These are phyloP conservation scores for Paxillus ammoniavirescens DNA, from an alignment of 768 basidiomycete species.

Conservation along the genomic window DNA sequence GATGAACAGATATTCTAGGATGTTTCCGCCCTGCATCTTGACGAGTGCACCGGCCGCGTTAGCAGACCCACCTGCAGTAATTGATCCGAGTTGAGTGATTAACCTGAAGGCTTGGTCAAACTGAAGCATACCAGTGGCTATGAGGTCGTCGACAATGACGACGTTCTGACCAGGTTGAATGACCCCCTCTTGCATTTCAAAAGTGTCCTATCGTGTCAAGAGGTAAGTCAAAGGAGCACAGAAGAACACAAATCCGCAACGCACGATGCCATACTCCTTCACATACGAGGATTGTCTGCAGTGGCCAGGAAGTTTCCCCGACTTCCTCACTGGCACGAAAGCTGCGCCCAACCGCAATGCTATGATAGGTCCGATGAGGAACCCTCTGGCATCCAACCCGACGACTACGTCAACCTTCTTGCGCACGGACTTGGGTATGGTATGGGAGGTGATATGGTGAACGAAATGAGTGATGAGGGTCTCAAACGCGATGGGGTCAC, in stretches of 20 bases:
- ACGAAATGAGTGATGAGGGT: slow-evolving; percentile 86
- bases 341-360: slow-evolving; percentile 89
- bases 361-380: slow-evolving; percentile 90
- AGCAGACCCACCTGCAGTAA: slow-evolving; percentile 81
- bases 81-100: slow-evolving; percentile 7
- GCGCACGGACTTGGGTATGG: slow-evolving; percentile 54
- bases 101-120: not conserved
- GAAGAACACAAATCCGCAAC: slow-evolving; percentile 21
- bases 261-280: slow-evolving; percentile 91
- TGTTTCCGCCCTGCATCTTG: slow-evolving; percentile 75
- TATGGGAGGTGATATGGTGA: slow-evolving; percentile 80
- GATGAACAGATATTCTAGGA: slow-evolving; percentile 92
- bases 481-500: slow-evolving; percentile 84
- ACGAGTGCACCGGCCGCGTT: slow-evolving; percentile 90
- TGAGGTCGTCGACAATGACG: slow-evolving; percentile 89
- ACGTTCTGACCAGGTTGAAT: slow-evolving; percentile 83
- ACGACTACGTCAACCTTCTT: slow-evolving; percentile 90
- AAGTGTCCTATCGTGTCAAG: slow-evolving; percentile 64
- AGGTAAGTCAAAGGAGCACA: slow-evolving; percentile 1
- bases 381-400: slow-evolving; percentile 94
- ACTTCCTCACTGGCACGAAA: slow-evolving; percentile 94
- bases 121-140: slow-evolving; percentile 79
- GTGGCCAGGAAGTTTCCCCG: slow-evolving; percentile 90
- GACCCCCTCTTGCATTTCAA: slow-evolving; percentile 91
- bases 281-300: slow-evolving; percentile 73